Evolutionary conservation across 257 asterid species (phyloP).

Genomic region (Capsicum pubescens): DNA sequence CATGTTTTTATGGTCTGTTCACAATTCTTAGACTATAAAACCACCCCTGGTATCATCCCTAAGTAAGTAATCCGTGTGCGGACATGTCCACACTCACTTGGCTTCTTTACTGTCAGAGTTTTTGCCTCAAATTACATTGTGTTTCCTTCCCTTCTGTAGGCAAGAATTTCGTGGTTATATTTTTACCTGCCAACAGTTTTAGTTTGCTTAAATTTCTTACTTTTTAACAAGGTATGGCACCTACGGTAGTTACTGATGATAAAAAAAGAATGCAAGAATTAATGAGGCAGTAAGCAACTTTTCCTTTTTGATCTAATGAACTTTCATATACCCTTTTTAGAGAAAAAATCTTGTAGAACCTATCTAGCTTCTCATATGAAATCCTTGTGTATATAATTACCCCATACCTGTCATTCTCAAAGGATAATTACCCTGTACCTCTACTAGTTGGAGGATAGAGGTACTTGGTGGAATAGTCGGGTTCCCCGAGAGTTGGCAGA

Average conservation of each 20-base stretch:
- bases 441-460: background rate
- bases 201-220: too few species aligned
- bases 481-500: background rate
- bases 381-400: background rate
- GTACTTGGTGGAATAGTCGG: background rate
- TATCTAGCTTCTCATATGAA: slow-evolving; percentile 18
- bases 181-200: too few species aligned
- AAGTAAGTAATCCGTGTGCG: background rate
- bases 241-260: too few species aligned
- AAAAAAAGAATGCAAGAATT: too few species aligned
- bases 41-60: background rate
- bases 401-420: background rate
- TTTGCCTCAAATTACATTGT: too few species aligned
- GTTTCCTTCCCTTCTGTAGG: too few species aligned
- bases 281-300: too few species aligned
- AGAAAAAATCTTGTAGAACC: background rate
- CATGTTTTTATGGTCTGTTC: background rate
- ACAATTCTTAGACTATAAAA: background rate
- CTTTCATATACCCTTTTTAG: background rate
- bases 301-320: too few species aligned
- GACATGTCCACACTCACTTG: background rate
- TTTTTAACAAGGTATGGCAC: too few species aligned
- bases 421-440: background rate
- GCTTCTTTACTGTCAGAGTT: too few species aligned
- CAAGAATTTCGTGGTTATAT: too few species aligned